Conservation (phyloP, 371 early-diverging fungal species). For the Batrachochytrium dendrobatidis region DNA sequence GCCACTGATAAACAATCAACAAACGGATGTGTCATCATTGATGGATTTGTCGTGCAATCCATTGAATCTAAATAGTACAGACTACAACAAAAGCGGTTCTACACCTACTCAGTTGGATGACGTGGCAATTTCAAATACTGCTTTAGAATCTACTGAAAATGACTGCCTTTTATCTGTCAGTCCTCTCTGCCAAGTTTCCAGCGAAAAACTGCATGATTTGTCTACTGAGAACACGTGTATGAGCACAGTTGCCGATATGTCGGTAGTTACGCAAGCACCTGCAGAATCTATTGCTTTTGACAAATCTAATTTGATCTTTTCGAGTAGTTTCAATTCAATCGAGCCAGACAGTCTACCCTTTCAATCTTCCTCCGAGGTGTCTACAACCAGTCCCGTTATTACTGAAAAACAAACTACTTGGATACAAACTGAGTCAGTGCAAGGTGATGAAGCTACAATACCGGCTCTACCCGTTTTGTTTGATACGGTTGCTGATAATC, state of each 20-base stretch:
- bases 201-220: no score
- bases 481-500: constrained; percentile 1
- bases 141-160: neutral
- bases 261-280: no score
- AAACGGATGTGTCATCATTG: neutral
- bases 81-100: neutral
- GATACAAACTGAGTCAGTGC: neutral
- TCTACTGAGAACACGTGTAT: no score
- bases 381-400: neutral
- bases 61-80: no score
- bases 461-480: neutral
- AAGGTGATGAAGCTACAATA: neutral
- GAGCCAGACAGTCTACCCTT: no score
- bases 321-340: constrained; percentile 1
- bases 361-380: no score
- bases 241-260: no score
- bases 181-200: no score
- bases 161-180: neutral
- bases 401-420: no score
- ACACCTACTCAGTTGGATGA: neutral
- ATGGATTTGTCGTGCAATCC: neutral
- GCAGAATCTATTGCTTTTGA: no score
- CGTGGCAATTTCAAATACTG: neutral
- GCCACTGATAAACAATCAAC: neutral
- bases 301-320: no score